These are phyloP conservation scores for Trametes sanguinea DNA, from an alignment of 768 basidiomycete species.

Conservation along the genomic window DNA sequence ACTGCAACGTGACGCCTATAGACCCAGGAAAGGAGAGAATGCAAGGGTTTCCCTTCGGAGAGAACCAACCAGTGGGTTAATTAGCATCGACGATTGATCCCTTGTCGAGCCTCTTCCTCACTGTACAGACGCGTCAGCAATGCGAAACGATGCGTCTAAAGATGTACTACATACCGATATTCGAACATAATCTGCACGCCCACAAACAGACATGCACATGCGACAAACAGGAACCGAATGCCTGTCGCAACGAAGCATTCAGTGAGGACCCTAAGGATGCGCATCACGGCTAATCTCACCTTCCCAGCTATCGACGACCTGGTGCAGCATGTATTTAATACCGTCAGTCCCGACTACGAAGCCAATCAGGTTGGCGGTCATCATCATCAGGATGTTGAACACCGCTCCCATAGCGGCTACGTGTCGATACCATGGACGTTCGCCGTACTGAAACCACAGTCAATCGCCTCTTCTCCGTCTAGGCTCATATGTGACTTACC, in stretches of 20 bases:
- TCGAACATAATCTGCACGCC: slow-evolving; percentile 95
- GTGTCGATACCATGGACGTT: slow-evolving; percentile 80
- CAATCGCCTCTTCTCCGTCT: neutral
- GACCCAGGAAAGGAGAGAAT: too few species aligned
- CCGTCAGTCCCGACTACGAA: slow-evolving; percentile 92
- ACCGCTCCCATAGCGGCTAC: slow-evolving; percentile 81
- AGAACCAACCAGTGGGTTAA: too few species aligned
- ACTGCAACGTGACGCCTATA: too few species aligned
- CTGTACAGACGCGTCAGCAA: slow-evolving; percentile 14
- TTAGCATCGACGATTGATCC: slow-evolving; percentile 31
- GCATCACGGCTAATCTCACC: neutral
- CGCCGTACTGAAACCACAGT: slow-evolving; percentile 56
- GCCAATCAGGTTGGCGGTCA: slow-evolving; percentile 90
- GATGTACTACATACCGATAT: slow-evolving; percentile 60
- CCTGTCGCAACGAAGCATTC: slow-evolving; percentile 42
- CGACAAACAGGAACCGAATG: slow-evolving; percentile 60
- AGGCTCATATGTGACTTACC: slow-evolving; percentile 40
- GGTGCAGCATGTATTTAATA: slow-evolving; percentile 58
- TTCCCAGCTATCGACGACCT: slow-evolving; percentile 63
- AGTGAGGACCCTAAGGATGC: neutral
- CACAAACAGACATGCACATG: slow-evolving; percentile 70
- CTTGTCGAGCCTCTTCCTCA: slow-evolving; percentile 36
- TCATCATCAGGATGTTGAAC: slow-evolving; percentile 85
- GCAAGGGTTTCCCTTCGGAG: too few species aligned
- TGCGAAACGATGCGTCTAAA: neutral